Evolutionary conservation across 371 early-diverging fungal species (phyloP).

Genomic region (Funneliformis caledonium): DNA sequence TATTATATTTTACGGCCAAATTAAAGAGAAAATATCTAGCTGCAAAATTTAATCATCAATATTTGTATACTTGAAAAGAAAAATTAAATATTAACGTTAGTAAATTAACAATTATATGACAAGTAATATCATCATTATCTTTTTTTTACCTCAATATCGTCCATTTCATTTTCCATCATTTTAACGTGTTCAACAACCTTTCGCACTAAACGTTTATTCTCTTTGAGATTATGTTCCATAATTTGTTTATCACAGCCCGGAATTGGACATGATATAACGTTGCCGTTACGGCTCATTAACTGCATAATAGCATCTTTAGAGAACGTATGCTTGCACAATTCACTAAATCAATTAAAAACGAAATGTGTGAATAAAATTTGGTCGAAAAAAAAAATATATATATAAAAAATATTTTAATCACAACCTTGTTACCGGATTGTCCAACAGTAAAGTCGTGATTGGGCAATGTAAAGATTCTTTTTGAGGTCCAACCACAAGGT

Average conservation of each 20-base stretch:
- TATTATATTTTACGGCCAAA: not conserved
- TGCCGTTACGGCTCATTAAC: not conserved
- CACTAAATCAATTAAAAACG: conserved; percentile 5
- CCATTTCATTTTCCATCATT: not conserved
- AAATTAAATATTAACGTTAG: not conserved
- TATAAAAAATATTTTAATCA: not conserved
- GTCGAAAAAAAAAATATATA: not conserved
- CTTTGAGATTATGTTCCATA: conserved; percentile 15
- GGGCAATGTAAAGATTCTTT: conserved; percentile 26
- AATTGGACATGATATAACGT: not conserved
- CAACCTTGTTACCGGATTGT: conserved; percentile 32
- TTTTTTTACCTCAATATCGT: conserved; percentile 18
- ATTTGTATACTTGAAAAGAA: conserved; percentile 20
- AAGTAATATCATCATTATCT: not conserved
- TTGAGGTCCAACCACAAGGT: conserved; percentile 7
- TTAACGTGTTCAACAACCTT: not conserved
- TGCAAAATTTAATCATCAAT: not conserved
- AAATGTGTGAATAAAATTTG: not conserved
- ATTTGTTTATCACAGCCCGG: conserved; percentile 29
- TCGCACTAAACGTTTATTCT: conserved; percentile 11
- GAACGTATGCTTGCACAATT: conserved; percentile 6
- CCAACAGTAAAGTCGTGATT: conserved; percentile 22
- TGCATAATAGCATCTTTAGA: conserved; percentile 28
- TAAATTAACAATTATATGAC: not conserved
- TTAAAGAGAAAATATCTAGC: not conserved